Evolutionary conservation across 768 basidiomycete species (phyloP).

Genomic region (Russula sp.): DNA sequence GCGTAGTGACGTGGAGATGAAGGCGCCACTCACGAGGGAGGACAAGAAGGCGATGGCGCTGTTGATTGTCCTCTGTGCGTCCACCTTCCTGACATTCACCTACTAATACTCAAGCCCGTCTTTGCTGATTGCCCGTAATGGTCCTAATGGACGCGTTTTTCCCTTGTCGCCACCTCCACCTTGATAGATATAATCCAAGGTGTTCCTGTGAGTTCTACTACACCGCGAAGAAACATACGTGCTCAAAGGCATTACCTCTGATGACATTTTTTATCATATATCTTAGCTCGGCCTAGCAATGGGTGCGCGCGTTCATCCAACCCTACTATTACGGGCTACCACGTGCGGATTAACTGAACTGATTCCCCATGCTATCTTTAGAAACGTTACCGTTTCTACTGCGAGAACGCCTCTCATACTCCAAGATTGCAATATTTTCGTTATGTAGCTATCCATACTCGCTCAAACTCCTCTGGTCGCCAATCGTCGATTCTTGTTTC

Average conservation of each 20-base stretch:
- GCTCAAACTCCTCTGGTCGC: conserved; percentile 95
- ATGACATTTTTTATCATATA: neutral
- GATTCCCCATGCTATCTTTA: conserved; percentile 37
- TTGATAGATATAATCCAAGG: conserved; percentile 63
- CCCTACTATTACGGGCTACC: too few species aligned
- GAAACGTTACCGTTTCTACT: conserved; percentile 97
- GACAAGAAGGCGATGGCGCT: conserved; percentile 49
- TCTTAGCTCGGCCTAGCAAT: conserved; percentile 29
- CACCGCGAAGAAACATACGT: neutral
- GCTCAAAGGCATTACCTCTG: neutral
- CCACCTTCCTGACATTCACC: too few species aligned
- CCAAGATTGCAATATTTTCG: conserved; percentile 91
- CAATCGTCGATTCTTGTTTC: conserved; percentile 91
- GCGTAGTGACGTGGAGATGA: neutral
- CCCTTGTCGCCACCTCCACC: neutral
- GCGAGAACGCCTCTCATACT: conserved; percentile 93
- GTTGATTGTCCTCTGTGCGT: conserved; percentile 48
- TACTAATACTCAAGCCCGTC: neutral
- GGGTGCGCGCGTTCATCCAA: conserved; percentile 11
- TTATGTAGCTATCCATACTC: conserved; percentile 94
- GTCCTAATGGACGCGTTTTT: neutral
- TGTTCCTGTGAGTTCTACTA: conserved; percentile 71
- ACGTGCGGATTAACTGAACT: conserved; percentile 51
- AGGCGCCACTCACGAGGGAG: conserved; percentile 30
- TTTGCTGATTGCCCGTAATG: neutral